Conservation (phyloP, 306 rosid species). For the Acmispon strigosus region DNA sequence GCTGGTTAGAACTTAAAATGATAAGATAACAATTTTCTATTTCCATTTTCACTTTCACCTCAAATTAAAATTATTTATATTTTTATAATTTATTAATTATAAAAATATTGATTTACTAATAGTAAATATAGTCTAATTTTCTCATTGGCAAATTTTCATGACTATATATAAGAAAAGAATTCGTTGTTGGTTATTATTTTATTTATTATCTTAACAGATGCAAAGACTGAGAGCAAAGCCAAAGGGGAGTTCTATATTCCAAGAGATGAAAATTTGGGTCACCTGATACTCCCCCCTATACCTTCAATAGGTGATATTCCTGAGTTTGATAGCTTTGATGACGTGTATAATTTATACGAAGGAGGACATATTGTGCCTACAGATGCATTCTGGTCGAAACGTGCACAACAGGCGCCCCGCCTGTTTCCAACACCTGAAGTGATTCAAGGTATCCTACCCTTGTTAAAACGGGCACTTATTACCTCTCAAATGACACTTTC, state of each 20-base stretch:
- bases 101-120: no score
- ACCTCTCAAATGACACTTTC: no score
- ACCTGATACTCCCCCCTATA: conserved; percentile 44
- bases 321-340: conserved; percentile 39
- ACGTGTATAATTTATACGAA: conserved; percentile 26
- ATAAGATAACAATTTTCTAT: no score
- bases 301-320: neutral
- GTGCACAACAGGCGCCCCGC: conserved; percentile 32
- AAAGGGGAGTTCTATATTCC: conserved; percentile 32
- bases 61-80: no score
- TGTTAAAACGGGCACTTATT: no score
- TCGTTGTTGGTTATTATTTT: no score
- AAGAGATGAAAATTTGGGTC: conserved; percentile 51
- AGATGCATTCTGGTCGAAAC: conserved; percentile 35
- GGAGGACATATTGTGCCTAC: conserved; percentile 47
- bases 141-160: no score
- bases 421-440: conserved; percentile 50
- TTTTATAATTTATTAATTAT: no score
- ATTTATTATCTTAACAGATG: conserved; percentile 21
- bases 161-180: no score
- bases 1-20: no score
- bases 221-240: conserved; percentile 29
- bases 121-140: no score
- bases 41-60: no score
- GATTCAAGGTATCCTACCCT: conserved; percentile 36